These are phyloP conservation scores for Rhododendron henanense DNA, from an alignment of 148 eudicot genomes.

Conservation along the genomic window DNA sequence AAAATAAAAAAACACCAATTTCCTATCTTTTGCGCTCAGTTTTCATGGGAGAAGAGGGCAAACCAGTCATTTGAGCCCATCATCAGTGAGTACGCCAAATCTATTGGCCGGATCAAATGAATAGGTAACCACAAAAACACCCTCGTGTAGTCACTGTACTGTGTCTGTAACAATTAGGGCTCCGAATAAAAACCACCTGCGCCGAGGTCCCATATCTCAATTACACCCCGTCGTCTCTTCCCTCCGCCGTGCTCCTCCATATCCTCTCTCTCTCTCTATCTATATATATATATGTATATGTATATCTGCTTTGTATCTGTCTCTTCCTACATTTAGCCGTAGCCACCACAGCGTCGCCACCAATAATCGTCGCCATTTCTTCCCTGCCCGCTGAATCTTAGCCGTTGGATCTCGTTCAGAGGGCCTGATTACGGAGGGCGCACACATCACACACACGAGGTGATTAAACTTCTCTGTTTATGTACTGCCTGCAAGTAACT, in stretches of 20 bases:
- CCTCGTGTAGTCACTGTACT: not conserved
- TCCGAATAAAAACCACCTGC: not conserved
- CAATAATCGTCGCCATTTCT: not conserved
- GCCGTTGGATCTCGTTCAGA: not conserved
- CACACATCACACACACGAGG: not conserved
- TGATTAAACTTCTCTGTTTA: conserved; percentile 1
- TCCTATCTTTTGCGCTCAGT: not conserved
- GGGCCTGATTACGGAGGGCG: not conserved
- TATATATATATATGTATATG: no score
- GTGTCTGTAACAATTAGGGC: conserved; percentile 5
- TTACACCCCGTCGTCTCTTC: not conserved
- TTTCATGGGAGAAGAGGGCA: not conserved
- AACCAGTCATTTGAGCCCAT: not conserved
- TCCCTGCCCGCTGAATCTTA: not conserved
- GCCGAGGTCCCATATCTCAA: not conserved
- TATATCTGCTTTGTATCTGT: not conserved
- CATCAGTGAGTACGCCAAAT: not conserved
- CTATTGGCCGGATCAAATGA: not conserved
- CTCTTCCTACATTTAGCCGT: not conserved
- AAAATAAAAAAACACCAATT: no score
- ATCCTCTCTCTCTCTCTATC: not conserved
- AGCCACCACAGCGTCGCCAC: not conserved
- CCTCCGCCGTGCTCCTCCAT: not conserved
- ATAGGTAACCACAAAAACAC: not conserved
- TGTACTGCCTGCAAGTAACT: not conserved